Percentiles rank a stretch among this genome's conserved stretches.
Conservation (phyloP, 2,329 filamentous ascomycete genomes). For the Juglanconis juglandina region DNA sequence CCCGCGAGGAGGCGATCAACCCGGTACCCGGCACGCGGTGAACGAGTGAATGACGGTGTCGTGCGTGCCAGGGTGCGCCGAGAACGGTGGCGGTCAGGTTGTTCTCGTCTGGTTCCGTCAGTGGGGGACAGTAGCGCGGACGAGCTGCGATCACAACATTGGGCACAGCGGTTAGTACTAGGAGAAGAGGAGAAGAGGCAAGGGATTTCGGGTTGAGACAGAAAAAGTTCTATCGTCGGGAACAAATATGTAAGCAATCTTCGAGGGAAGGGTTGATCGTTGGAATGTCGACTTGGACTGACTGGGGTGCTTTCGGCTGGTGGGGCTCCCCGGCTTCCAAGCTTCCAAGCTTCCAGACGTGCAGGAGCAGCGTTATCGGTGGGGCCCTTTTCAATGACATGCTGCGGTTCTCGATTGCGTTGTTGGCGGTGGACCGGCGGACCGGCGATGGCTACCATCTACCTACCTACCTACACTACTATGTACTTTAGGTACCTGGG, state of each 20-base stretch:
- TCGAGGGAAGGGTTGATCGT: not conserved
- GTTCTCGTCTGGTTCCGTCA: too few relatives aligned
- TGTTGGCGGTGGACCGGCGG: too few relatives aligned
- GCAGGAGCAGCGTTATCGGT: slow-evolving; percentile 1
- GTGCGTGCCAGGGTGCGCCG: not conserved
- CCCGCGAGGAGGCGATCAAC: not conserved
- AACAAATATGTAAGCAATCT: not conserved
- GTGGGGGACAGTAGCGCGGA: too few relatives aligned
- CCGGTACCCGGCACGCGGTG: not conserved
- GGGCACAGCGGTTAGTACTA: not conserved
- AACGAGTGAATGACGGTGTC: not conserved
- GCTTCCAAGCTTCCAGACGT: too few relatives aligned
- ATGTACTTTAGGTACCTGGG: too few relatives aligned
- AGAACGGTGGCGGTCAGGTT: not conserved
- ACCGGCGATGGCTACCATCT: too few relatives aligned
- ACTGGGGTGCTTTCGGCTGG: not conserved
- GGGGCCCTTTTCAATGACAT: not conserved
- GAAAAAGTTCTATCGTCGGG: not conserved
- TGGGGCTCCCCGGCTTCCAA: too few relatives aligned
- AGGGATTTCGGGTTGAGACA: not conserved
- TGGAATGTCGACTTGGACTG: not conserved
- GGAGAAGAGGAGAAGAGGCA: not conserved
- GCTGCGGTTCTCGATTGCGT: too few relatives aligned
- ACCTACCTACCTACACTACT: too few relatives aligned
- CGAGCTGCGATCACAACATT: too few relatives aligned